phyloP scores from a whole-genome alignment of 305 asterid species.

The Lippia alba region DNA sequence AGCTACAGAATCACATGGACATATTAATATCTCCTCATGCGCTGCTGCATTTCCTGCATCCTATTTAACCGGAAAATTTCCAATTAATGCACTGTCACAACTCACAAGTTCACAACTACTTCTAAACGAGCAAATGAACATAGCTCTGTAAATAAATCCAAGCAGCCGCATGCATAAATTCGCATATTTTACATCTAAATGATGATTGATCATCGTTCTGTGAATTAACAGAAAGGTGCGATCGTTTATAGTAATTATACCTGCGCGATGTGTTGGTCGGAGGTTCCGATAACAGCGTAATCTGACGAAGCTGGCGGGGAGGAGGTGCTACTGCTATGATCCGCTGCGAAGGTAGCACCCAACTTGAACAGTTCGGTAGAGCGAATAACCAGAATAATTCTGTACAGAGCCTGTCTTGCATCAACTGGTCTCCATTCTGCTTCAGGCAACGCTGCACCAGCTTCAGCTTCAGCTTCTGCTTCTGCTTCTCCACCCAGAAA shows the following conservation, averaged over 20 bases:
- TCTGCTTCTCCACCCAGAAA: neutral
- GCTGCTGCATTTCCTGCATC: neutral
- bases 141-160: too few species aligned
- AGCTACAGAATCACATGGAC: neutral
- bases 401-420: neutral
- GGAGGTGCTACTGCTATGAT: neutral
- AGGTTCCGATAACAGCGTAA: neutral
- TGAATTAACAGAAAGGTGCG: too few species aligned
- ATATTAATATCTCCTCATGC: neutral
- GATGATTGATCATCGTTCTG: too few species aligned
- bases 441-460: neutral
- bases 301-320: neutral
- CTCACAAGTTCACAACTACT: too few species aligned
- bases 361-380: slow-evolving; percentile 26
- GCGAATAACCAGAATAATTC: slow-evolving; percentile 10
- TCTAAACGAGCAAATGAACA: too few species aligned
- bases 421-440: neutral
- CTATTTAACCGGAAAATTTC: neutral
- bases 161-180: too few species aligned
- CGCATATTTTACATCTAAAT: too few species aligned
- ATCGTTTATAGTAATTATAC: too few species aligned
- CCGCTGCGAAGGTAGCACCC: slow-evolving; percentile 9
- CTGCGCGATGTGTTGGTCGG: neutral
- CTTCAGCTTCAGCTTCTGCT: neutral
- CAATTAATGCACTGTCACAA: too few species aligned